phyloP scores from a whole-genome alignment of 208 protist genomes.

The Lotmaria passim region DNA sequence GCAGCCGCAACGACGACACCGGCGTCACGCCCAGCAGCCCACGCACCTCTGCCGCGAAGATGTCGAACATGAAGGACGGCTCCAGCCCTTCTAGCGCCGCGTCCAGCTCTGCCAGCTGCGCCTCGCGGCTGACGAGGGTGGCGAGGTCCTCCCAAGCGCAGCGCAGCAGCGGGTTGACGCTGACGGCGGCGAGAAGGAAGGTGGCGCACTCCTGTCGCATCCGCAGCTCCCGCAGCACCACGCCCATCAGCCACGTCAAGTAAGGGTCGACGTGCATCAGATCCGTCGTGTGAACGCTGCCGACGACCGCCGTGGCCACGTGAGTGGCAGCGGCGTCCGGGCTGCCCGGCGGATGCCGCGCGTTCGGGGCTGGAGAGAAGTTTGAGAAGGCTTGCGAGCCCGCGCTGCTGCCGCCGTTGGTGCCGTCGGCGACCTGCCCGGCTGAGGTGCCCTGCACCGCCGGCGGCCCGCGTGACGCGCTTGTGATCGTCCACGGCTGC shows the following conservation, averaged over 20 bases:
- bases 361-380: constrained; percentile 5
- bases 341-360: neutral
- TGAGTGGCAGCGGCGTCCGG: constrained; percentile 7
- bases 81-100: constrained; percentile 35
- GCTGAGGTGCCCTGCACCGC: neutral
- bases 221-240: constrained; percentile 78
- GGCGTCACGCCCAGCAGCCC: constrained; percentile 69
- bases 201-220: constrained; percentile 80
- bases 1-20: constrained; percentile 30
- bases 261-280: constrained; percentile 67
- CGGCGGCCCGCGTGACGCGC: constrained; percentile 11
- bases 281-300: neutral
- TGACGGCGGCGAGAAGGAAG: constrained; percentile 63
- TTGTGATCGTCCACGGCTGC: constrained; percentile 27
- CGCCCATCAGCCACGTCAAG: constrained; percentile 81
- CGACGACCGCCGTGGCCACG: neutral
- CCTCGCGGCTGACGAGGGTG: constrained; percentile 66
- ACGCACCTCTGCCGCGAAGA: constrained; percentile 70
- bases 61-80: constrained; percentile 68
- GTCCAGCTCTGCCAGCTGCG: constrained; percentile 74
- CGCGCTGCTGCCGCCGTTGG: constrained; percentile 5
- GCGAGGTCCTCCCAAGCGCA: constrained; percentile 85
- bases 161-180: constrained; percentile 75
- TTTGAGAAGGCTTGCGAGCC: constrained; percentile 25
- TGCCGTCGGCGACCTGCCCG: no score